A percentile compares a stretch with the other conserved stretches of the same genome.
These are phyloP conservation scores for Lactifluus hygrophoroides DNA, from an alignment of 768 basidiomycete genomes.

Conservation along the genomic window DNA sequence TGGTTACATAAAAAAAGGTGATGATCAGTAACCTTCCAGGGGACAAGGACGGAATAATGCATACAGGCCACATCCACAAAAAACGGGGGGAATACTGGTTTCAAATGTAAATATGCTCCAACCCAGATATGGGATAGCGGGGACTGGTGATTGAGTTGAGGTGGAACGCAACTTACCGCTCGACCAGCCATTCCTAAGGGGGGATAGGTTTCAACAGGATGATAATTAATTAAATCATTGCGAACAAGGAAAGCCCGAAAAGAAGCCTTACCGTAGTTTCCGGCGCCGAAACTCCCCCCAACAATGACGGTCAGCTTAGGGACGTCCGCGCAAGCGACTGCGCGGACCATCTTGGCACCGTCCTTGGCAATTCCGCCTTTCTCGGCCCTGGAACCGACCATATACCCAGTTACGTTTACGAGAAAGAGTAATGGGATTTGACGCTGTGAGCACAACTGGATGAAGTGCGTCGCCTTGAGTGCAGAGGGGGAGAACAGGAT, in stretches of 20 bases:
- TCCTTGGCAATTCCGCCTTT: constrained; percentile 92
- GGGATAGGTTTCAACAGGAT: neutral
- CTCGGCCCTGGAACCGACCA: constrained; percentile 96
- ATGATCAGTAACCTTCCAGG: constrained; percentile 1
- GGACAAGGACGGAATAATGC: constrained; percentile 24
- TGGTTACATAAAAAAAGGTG: neutral
- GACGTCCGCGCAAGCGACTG: constrained; percentile 88
- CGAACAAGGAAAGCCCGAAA: neutral
- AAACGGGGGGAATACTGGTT: constrained; percentile 85
- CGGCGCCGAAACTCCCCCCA: constrained; percentile 91
- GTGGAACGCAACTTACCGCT: constrained; percentile 49
- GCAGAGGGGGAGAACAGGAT: constrained; percentile 92
- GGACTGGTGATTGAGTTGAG: neutral
- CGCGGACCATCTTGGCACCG: constrained; percentile 95
- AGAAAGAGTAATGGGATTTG: constrained; percentile 86
- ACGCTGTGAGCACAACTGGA: constrained; percentile 87
- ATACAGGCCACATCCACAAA: constrained; percentile 96
- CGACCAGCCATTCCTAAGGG: constrained; percentile 80
- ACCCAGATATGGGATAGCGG: constrained; percentile 1
- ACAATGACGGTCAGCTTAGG: constrained; percentile 91
- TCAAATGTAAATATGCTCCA: neutral
- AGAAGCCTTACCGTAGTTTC: constrained; percentile 70
- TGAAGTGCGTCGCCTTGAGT: constrained; percentile 91
- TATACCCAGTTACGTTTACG: constrained; percentile 96
- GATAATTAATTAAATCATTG: constrained; percentile 2